A percentile compares a stretch with the other conserved stretches of the same genome.
phyloP scores from a whole-genome alignment of 768 basidiomycete species.

The Thelephora aurantiotincta region DNA sequence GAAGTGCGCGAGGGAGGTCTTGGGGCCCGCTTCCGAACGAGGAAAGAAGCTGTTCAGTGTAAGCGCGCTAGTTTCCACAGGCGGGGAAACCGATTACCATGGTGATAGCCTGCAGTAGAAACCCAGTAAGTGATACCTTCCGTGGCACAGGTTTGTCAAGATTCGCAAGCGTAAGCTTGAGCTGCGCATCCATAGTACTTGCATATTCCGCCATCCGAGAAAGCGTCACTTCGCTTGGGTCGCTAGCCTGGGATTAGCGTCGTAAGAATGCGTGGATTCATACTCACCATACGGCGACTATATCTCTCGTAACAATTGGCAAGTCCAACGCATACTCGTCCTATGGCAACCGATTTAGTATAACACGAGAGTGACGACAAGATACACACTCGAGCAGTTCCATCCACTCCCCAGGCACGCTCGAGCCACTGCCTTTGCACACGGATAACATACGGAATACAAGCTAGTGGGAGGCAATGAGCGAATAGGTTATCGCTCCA shows the following conservation, averaged over 20 bases:
- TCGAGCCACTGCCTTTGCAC: slow-evolving; percentile 36
- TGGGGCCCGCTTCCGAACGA: too few relatives aligned
- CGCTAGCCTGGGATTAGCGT: background rate
- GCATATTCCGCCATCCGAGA: background rate
- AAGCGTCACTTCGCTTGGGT: background rate
- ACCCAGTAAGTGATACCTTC: slow-evolving; percentile 5
- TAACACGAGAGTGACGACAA: too few relatives aligned
- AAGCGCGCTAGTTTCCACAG: too few relatives aligned
- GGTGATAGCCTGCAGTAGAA: slow-evolving; percentile 1
- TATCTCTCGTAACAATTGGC: too few relatives aligned
- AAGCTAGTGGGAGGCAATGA: slow-evolving; percentile 12
- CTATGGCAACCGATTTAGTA: too few relatives aligned
- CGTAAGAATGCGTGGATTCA: background rate
- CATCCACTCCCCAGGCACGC: slow-evolving; percentile 25
- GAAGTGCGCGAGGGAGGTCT: background rate
- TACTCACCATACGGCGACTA: background rate
- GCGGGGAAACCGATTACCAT: slow-evolving; percentile 3
- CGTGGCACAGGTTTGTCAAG: slow-evolving; percentile 4
- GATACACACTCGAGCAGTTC: too few relatives aligned
- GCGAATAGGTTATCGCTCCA: background rate
- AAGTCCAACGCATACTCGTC: too few relatives aligned
- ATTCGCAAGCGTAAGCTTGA: background rate
- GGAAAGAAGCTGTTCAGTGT: too few relatives aligned
- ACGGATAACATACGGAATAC: slow-evolving; percentile 18
- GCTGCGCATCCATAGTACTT: background rate